Base-by-base conservation (phyloP, 2,329 filamentous ascomycete species). In the Annulohypoxylon truncatum region DNA sequence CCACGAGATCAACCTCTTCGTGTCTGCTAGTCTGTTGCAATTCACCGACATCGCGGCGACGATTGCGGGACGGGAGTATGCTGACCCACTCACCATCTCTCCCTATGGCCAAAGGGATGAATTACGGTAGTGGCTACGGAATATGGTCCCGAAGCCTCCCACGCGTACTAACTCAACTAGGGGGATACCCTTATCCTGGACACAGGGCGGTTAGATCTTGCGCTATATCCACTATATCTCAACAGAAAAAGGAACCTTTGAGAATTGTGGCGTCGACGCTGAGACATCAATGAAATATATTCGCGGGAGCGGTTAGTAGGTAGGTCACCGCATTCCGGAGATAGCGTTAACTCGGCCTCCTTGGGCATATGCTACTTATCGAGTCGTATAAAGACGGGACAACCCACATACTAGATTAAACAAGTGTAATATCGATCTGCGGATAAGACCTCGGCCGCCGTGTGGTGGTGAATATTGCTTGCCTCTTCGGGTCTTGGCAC, bases 351-450 rank as follows among this genome's bases (percentile, higher is more conserved):
- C 24, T 55, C 53, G 52, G 61, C 29, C 46, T 29, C 56, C 40
- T 38, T 26, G 33, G 35, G 10, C 48, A 15, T 48, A 10, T 15
- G 28, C 33, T 15, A 6, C 13, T 28, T 6, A 13, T 26, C 44
- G 22, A 28, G 13, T 29, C 24, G n/a, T 53, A 55, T 50, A 42
- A 54, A 35, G 26, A 50, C 46, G 24, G 35, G 50, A 48, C 12
- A 31, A 29, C n/a, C 15, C 15, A 33, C 46, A 40, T 60, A 47
- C 40, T 50, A 55, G 35, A 59, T 64, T 51, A 64, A 58, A 66
- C 47, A 69, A 58, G 28, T 29, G 57, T 64, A 58, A 69, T 69
- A 64, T 69, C 53, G 67, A 67, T 67, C 64, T 53, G 50, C 66
- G 57, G 64, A n/a, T 63, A 57, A 20, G 48, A 47, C 42, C 48